Evolutionary conservation across 2,329 filamentous ascomycete species (phyloP), one percentile per base, ranked within the genome.

Genomic region (Trichophyton rubrum): DNA sequence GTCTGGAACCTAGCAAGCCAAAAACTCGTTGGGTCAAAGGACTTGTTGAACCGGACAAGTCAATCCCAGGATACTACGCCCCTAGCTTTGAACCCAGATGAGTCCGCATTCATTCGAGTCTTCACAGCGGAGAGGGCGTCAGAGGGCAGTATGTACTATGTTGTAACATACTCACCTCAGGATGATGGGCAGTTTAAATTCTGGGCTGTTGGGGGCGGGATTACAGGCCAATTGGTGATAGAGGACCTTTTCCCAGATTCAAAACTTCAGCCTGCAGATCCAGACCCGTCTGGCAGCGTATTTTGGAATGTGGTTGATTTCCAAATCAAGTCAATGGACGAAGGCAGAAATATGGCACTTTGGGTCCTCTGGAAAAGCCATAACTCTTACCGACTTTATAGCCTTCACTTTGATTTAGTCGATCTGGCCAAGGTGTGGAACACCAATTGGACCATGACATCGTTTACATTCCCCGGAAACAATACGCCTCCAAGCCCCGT

Each of bases 101-200:
- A 93, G 68, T 82, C 83, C 13, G 88, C 88, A 61, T 79, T 96
- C 11, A 79, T 96, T 61, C 85, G 86, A 60, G 78, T 96, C 17
- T 79, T 91, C 59, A 83, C 85, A 13, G 78, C 79, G 11, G 74
- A 78, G 53, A 75, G 75, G 17, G 75, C 77, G 20, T 66, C 77
- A 30, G 74, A 77, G 58, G 71, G 71, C 15, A 77, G 79, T 63
- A 69, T 74, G 43, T 86, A 84, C 68, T 81, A 81, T 62, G 82
- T 92, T 59, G 84, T 89, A 41, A 92, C 90, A 7, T 96, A 90
- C 72, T 96, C 91, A 9, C 92, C 93, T 0, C 84, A 93, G 64
- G 88, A 90, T 33, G 83, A 85, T 45, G 88, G 93, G 40, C 87
- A 92, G 70, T 97, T 99, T 80, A 97, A 96, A 72, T 91, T 99